These are phyloP conservation scores for Venturia oleaginea DNA, from an alignment of 2,329 filamentous ascomycete species.

Conservation along the genomic window DNA sequence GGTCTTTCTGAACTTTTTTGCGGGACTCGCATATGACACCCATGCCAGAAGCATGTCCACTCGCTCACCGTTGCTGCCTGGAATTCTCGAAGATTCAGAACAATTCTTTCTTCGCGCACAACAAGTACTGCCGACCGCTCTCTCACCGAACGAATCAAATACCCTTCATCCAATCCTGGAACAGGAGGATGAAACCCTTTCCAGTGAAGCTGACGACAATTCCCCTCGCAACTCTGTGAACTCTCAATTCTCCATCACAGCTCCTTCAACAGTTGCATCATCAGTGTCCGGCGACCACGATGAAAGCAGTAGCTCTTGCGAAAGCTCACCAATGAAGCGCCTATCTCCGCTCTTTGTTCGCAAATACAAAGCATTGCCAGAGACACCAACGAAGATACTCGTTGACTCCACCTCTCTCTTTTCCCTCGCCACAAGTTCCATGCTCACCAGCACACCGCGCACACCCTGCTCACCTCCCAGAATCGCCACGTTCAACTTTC, in stretches of 20 bases:
- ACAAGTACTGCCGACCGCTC: neutral
- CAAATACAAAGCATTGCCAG: slow-evolving; percentile 9
- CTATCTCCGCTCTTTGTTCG: slow-evolving; percentile 9
- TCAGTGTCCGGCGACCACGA: slow-evolving; percentile 6
- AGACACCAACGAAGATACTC: slow-evolving; percentile 4
- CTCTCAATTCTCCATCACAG: neutral
- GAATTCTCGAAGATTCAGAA: slow-evolving; percentile 26
- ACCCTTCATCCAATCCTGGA: neutral
- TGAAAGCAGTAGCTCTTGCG: neutral
- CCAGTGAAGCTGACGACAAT: neutral
- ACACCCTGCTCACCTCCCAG: neutral
- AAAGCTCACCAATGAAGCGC: neutral
- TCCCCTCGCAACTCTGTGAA: slow-evolving; percentile 4
- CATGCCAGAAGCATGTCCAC: slow-evolving; percentile 27
- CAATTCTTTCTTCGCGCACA: slow-evolving; percentile 6
- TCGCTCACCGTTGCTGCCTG: slow-evolving; percentile 21
- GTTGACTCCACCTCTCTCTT: slow-evolving; percentile 8
- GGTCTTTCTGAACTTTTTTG: slow-evolving; percentile 30
- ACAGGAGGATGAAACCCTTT: neutral
- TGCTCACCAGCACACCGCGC: neutral
- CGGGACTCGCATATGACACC: slow-evolving; percentile 29
- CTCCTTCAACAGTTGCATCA: slow-evolving; percentile 9
- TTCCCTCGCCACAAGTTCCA: neutral
- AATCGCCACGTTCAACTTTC: neutral
- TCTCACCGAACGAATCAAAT: neutral